Evolutionary conservation across 768 basidiomycete genomes (phyloP).

Genomic region (Hortiboletus campestris): DNA sequence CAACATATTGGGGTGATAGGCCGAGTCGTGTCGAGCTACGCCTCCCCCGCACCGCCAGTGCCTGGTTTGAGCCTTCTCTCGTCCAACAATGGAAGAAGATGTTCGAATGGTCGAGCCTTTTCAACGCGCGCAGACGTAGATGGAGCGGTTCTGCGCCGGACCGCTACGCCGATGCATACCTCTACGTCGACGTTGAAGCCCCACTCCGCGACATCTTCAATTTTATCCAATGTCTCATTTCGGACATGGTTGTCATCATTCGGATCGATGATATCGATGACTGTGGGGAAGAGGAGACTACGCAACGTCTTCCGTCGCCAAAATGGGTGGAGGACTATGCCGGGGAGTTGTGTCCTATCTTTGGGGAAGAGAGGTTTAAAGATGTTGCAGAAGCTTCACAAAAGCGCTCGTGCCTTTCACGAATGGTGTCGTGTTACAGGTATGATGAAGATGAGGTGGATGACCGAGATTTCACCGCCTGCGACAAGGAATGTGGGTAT

Average conservation of each 20-base stretch:
- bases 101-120: not conserved
- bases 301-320: slow-evolving; percentile 2
- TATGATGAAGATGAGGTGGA: not conserved
- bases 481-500: slow-evolving; percentile 6
- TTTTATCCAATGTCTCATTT: slow-evolving; percentile 3
- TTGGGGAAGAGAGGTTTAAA: not conserved
- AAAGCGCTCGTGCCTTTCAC: not conserved
- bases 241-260: slow-evolving; percentile 8
- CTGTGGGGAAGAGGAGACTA: not conserved
- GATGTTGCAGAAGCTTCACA: not conserved
- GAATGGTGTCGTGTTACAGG: not conserved
- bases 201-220: slow-evolving; percentile 6
- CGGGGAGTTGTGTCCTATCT: not conserved
- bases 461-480: slow-evolving; percentile 6
- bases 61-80: not conserved
- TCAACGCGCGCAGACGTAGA: not conserved
- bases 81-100: not conserved
- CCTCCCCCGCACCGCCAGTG: slow-evolving; percentile 1
- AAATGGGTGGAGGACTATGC: slow-evolving; percentile 3
- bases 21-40: not conserved
- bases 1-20: not conserved
- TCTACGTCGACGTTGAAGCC: slow-evolving; percentile 8
- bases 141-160: not conserved
- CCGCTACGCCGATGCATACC: slow-evolving; percentile 3
- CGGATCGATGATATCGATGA: slow-evolving; percentile 1